phyloP scores from a whole-genome alignment of 2,329 filamentous ascomycete species.

The Aspergillus sp. region DNA sequence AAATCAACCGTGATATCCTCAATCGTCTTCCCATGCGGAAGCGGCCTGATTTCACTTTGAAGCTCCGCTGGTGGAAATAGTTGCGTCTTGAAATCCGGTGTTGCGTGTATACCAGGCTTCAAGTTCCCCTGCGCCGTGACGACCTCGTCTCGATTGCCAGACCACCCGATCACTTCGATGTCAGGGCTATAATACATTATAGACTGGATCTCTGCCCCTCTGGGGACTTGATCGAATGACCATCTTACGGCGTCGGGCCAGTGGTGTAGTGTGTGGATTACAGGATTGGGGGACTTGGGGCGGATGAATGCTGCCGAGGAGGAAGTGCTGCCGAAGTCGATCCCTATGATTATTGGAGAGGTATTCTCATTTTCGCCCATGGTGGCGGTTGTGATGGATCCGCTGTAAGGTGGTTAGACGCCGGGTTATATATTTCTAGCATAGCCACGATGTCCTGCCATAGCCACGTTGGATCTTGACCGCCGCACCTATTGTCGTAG shows the following conservation, averaged over 20 bases:
- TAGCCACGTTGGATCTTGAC: no score
- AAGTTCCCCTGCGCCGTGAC: neutral
- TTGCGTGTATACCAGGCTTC: neutral
- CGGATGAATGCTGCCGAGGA: neutral
- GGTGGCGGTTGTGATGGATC: no score
- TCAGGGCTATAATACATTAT: neutral
- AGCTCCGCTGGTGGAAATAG: neutral
- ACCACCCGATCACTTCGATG: neutral
- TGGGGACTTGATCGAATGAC: neutral
- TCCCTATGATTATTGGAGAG: neutral
- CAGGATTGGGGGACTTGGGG: no score
- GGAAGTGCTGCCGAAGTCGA: neutral
- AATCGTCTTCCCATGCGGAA: neutral
- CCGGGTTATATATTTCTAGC: no score
- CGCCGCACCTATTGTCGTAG: no score
- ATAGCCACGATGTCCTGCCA: no score
- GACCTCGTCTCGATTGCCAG: neutral
- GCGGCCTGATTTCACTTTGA: neutral
- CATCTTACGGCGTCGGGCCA: neutral
- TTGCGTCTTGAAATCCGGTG: neutral
- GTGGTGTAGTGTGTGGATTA: neutral
- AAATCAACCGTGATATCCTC: neutral
- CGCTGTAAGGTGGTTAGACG: no score
- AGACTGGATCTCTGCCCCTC: neutral
- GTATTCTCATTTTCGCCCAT: neutral